Evolutionary conservation across 192 early-diverging fungal species (phyloP), one percentile per base, ranked within the genome.

Genomic region (Fimicolochytrium jonesii): DNA sequence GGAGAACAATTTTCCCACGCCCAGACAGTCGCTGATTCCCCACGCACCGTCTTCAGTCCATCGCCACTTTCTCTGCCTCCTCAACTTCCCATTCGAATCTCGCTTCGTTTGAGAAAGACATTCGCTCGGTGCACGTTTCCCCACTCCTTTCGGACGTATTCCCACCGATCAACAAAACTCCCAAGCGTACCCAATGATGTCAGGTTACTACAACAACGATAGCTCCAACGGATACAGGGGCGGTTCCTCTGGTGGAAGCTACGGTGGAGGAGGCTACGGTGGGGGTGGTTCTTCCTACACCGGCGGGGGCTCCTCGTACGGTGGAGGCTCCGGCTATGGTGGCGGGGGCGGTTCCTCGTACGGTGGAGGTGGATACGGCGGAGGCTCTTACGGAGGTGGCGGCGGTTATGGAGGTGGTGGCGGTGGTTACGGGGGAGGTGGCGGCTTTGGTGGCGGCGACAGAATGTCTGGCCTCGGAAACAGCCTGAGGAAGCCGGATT

Each of bases 401-500:
- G 68, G 75, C 28, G 42, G 62, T 34, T 61, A 64, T 15, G 66
- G 70, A 15, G 81, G 81, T 50, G 77, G 80, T 50, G 63, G 73
- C 28, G 78, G 80, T 66, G 70, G 69, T 53, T 42, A 59, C 20
- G 69, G 56, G 11, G 56, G 64, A n/a, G 72, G 72, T 11, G 62
- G 70, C 41, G 66, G 65, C 35, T 10, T 15, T 18, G 66, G 67
- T 17, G 73, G 74, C 31, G 59, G 63, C 30, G 74, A 77, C 68
- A 52, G 71, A n/a, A 77, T 73, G 69, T 23, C 35, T 34, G 77
- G 70, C 47, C 78, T 89, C 13, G 87, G 87, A 26, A 66, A 70
- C 20, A 74, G 68, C 47, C 74, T 91, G 32, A 61, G 68, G 25
- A 74, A 64, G 25, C 77, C 77, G 17, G 76, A 90, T 64, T 96